Evolutionary conservation across 2,329 filamentous ascomycete species (phyloP), one percentile per base, ranked within the genome.

Genomic region (Scytalidium sp.): DNA sequence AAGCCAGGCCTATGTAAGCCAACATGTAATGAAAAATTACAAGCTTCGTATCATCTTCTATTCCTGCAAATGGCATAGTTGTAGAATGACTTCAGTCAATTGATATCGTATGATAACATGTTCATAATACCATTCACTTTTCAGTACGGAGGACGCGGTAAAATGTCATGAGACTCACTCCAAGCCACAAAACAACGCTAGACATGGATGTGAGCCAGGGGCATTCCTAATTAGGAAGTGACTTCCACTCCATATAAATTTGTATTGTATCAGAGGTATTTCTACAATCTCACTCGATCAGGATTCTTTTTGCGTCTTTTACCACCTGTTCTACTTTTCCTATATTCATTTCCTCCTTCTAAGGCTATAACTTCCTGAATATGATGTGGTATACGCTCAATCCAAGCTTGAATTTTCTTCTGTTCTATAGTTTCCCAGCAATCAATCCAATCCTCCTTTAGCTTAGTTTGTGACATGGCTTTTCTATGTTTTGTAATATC

Each of bases 331-430:
- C 22, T 32, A 21, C 15, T 7, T 19, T 61, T 55, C 27, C 49
- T 47, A 50, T 60, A 61, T 46, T 58, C 50, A 47, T 61, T 60
- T 15, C 53, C 53, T 11, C 58, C 58, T 41, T 60, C 52, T n/a
- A 58, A 43, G 7, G 27, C 19, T 41, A 58, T 58, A 22, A 62
- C 52, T 48, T 60, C 19, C 36, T 58, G 13, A 44, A 60, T 60
- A 55, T 60, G 44, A 13, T 45, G 13, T 36, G 45, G 46, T 50
- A 60, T 57, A 17, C 52, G 43, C 27, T 58, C 45, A 53, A 60
- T 60, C 54, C 49, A 60, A 17, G 19, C 41, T 40, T 60, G 50
- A 40, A 62, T 61, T 43, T 51, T 46, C 43, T 56, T 43, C 43
- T 59, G 49, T 23, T 42, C 46, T 9, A 60, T 41, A n/a, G 54